These are phyloP conservation scores for Rubia occidens DNA, from an alignment of 305 asterid species.

Conservation along the genomic window DNA sequence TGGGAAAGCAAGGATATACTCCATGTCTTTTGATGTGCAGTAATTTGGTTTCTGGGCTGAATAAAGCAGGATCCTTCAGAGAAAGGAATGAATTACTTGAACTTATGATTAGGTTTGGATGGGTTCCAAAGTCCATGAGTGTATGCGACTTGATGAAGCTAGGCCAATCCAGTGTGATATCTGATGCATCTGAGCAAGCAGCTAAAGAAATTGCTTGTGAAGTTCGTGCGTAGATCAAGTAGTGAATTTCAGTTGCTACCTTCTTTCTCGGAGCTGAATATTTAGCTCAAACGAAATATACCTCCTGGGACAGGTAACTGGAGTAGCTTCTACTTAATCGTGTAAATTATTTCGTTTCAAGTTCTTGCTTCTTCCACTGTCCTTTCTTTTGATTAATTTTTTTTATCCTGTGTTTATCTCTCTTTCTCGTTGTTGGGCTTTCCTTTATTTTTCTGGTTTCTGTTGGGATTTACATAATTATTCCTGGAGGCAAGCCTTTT, in stretches of 20 bases:
- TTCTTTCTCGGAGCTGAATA: background rate
- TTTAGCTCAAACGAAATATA: background rate
- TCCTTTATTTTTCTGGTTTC: background rate
- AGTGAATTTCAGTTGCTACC: conserved; percentile 12
- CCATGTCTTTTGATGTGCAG: conserved; percentile 54
- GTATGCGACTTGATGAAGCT: conserved; percentile 35
- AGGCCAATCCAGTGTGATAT: conserved; percentile 22
- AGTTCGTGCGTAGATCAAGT: conserved; percentile 25
- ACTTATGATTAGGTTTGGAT: conserved; percentile 46
- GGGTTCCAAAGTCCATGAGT: conserved; percentile 49
- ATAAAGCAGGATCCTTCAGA: conserved; percentile 48
- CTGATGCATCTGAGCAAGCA: conserved; percentile 27
- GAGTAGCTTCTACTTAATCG: background rate
- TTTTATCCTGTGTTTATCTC: background rate
- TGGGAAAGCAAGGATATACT: conserved; percentile 51
- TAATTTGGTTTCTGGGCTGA: conserved; percentile 47
- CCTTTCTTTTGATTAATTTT: background rate
- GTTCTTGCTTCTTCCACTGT: background rate
- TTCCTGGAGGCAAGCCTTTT: background rate
- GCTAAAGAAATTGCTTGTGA: conserved; percentile 36
- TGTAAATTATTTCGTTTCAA: background rate
- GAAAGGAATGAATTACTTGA: conserved; percentile 37
- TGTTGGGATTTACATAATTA: background rate
- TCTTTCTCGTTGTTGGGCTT: background rate
- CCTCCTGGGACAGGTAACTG: conserved; percentile 15